These are phyloP conservation scores for Crithidia fasciculata DNA, from an alignment of 208 protist genomes.

Conservation along the genomic window DNA sequence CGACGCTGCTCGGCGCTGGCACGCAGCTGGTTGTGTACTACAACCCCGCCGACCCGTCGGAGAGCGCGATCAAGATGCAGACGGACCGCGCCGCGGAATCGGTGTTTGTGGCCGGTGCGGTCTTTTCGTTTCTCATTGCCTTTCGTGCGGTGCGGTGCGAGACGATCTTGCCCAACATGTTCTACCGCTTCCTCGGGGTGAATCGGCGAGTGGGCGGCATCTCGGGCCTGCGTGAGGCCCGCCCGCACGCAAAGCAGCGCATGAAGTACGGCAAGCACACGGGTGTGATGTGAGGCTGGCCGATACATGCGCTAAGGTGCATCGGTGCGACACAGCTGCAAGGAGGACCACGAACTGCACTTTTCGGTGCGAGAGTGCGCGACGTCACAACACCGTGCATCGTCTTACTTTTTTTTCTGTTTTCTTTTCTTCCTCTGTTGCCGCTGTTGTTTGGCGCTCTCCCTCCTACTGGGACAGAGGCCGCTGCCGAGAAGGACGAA, in stretches of 20 bases:
- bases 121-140: slow-evolving; percentile 73
- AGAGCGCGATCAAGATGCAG: slow-evolving; percentile 89
- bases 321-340: background rate
- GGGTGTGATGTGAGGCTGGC: slow-evolving; percentile 43
- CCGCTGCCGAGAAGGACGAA: no score
- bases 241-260: slow-evolving; percentile 68
- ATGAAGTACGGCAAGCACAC: slow-evolving; percentile 89
- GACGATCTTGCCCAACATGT: slow-evolving; percentile 93
- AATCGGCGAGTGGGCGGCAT: slow-evolving; percentile 78
- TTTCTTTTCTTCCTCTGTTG: background rate
- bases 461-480: no score
- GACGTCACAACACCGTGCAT: background rate
- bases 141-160: slow-evolving; percentile 89
- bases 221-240: slow-evolving; percentile 69
- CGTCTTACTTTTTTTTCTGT: background rate
- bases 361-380: no score
- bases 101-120: slow-evolving; percentile 67
- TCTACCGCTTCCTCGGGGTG: slow-evolving; percentile 86
- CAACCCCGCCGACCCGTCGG: slow-evolving; percentile 80
- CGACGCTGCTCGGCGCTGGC: slow-evolving; percentile 81
- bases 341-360: no score
- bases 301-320: background rate
- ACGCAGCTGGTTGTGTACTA: slow-evolving; percentile 90
- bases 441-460: background rate
- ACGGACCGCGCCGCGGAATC: slow-evolving; percentile 81